These are phyloP conservation scores for Rusavskia elegans DNA, from an alignment of 495 filamentous ascomycete genomes.

Conservation along the genomic window DNA sequence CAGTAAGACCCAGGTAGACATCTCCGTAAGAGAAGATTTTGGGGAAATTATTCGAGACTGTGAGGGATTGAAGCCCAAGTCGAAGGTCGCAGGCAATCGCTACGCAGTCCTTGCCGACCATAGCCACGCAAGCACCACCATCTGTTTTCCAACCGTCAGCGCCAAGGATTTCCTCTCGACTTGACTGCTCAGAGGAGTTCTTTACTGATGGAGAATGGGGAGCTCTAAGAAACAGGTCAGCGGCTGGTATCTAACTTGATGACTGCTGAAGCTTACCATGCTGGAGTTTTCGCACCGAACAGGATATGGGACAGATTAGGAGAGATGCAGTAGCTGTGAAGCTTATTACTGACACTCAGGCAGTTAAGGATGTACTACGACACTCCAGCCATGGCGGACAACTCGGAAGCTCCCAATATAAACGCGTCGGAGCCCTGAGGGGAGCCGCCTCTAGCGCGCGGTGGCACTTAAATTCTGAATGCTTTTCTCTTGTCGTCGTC, in stretches of 20 bases:
- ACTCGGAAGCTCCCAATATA: too few relatives aligned
- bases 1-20: slow-evolving; percentile 92
- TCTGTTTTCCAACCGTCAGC: slow-evolving; percentile 31
- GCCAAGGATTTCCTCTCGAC: background rate
- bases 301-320: too few relatives aligned
- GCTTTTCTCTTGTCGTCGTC: too few relatives aligned
- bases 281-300: background rate
- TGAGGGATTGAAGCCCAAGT: slow-evolving; percentile 89
- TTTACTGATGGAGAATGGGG: slow-evolving; percentile 83
- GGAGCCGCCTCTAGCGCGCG: too few relatives aligned
- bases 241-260: background rate
- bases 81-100: slow-evolving; percentile 98
- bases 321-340: too few relatives aligned
- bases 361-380: too few relatives aligned
- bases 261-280: background rate
- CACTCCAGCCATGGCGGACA: too few relatives aligned
- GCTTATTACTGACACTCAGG: too few relatives aligned
- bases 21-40: slow-evolving; percentile 98
- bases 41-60: slow-evolving; percentile 98
- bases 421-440: too few relatives aligned
- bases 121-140: slow-evolving; percentile 90
- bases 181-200: slow-evolving; percentile 1
- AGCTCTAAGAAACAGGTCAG: slow-evolving; percentile 31
- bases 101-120: slow-evolving; percentile 98
- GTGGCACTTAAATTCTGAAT: too few relatives aligned